Evolutionary conservation across 768 basidiomycete species (phyloP), one percentile per base, ranked within the genome.

Genomic region (Serendipita sp.): DNA sequence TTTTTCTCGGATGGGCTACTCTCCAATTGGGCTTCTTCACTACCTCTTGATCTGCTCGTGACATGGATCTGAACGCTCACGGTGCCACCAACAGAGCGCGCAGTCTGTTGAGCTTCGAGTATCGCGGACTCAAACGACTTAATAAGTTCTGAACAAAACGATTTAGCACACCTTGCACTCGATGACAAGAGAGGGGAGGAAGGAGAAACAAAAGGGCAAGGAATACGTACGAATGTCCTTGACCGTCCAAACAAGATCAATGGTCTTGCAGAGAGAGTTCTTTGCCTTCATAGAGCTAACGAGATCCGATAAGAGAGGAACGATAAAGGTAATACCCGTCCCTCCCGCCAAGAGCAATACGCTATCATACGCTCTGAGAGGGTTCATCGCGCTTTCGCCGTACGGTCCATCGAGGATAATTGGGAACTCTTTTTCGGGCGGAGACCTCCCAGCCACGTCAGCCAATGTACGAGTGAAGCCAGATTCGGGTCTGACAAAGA

Each of bases 381-480:
- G 13, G 26, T 44, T 31, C 17, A 17, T 28, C 14, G 28, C 38
- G 13, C 20, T 17, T 9, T 53, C 64, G 17, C 64, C 64, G 24
- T 64, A 64, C 11, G 64, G 64, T 7, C 64, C 64, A 51, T 64
- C 64, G 45, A 64, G 33, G 33, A 64, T 31, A 7, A 64, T 43
- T 16, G 26, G 42, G 17, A 62, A 30, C 17, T 44, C 17, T 28
- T 13, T n/a, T n/a, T 13, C 22, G 4, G 28, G 26, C 26, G 42
- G 43, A 9, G 38, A 20, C 2, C 14, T 26, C 42, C 13, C 34
- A 17, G 44, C 58, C 13, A 20, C 20, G 22, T 42, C 42, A 17
- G 30, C 33, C 33, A 64, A 26, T 14, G 24, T 16, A 28, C 24
- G 43, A 9, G 33, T 64, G 56, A 64, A 50, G 20, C 63, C 63